Percentiles rank a stretch among this genome's conserved stretches.
Evolutionary conservation across 805 yeast species (phyloP).

Genomic region (Schwanniomyces polymorphus): DNA sequence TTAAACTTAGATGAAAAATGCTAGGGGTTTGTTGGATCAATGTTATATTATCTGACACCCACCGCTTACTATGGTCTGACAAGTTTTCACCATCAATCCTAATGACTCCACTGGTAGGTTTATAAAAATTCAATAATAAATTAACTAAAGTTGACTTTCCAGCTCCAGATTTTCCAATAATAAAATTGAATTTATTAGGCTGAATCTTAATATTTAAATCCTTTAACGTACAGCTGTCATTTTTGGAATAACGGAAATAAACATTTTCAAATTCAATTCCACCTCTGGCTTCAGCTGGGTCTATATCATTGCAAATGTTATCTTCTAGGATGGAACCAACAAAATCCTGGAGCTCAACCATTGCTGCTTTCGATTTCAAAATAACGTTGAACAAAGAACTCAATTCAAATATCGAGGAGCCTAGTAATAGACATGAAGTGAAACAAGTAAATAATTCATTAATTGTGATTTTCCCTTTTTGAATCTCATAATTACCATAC

Average conservation of each 20-base stretch:
- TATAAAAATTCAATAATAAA: conserved; percentile 62
- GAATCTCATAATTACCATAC: conserved; percentile 77
- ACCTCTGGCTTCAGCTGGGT: conserved; percentile 32
- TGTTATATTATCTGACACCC: conserved; percentile 65
- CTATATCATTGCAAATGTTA: not conserved
- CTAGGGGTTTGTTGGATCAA: conserved; percentile 72
- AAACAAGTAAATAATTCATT: conserved; percentile 80
- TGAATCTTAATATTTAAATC: conserved; percentile 39
- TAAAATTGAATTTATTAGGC: conserved; percentile 50
- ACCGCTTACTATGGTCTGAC: conserved; percentile 38
- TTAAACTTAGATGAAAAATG: conserved; percentile 62
- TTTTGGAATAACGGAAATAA: conserved; percentile 61
- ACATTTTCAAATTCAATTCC: conserved; percentile 56
- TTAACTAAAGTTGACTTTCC: conserved; percentile 86
- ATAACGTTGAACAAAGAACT: conserved; percentile 59
- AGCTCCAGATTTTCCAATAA: conserved; percentile 88
- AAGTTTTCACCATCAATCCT: conserved; percentile 55
- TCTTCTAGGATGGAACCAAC: conserved; percentile 15
- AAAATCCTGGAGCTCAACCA: conserved; percentile 46
- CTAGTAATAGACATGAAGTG: conserved; percentile 74
- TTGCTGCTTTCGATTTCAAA: conserved; percentile 74
- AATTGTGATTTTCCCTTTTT: conserved; percentile 46
- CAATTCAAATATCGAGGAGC: conserved; percentile 55
- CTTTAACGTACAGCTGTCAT: conserved; percentile 50
- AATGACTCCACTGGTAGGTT: conserved; percentile 52